Evolutionary conservation across 306 rosid species (phyloP).

Genomic region (Fagus crenata): DNA sequence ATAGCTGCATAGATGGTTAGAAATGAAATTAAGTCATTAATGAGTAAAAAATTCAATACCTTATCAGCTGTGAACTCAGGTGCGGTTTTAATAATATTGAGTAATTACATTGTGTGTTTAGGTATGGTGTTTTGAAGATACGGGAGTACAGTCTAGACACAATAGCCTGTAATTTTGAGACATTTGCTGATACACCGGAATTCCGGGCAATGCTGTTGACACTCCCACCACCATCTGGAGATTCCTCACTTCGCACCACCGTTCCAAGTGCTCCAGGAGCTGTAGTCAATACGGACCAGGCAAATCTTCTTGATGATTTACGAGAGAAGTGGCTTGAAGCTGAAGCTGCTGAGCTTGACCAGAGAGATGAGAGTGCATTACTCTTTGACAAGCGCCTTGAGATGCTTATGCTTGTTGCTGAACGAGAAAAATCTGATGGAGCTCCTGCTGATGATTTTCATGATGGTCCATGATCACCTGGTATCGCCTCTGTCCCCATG

Average conservation of each 20-base stretch:
- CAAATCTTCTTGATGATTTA: slow-evolving; percentile 85
- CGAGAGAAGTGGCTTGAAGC: slow-evolving; percentile 98
- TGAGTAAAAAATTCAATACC: neutral
- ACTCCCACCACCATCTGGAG: slow-evolving; percentile 94
- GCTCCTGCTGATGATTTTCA: slow-evolving; percentile 29
- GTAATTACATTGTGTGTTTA: slow-evolving; percentile 30
- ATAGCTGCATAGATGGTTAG: neutral
- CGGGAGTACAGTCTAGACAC: slow-evolving; percentile 85
- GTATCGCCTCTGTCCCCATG: slow-evolving; percentile 20
- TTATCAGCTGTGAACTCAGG: neutral
- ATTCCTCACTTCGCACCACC: slow-evolving; percentile 84
- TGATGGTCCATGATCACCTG: slow-evolving; percentile 22
- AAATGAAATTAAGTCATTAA: neutral
- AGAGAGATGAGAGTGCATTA: slow-evolving; percentile 93
- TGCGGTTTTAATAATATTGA: slow-evolving; percentile 17
- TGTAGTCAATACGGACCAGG: slow-evolving; percentile 58
- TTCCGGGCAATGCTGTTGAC: slow-evolving; percentile 82
- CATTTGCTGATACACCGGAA: slow-evolving; percentile 75
- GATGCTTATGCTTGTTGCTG: slow-evolving; percentile 82
- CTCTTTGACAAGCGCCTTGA: slow-evolving; percentile 87
- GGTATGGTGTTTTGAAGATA: slow-evolving; percentile 87
- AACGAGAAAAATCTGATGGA: slow-evolving; percentile 61
- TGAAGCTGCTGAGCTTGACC: slow-evolving; percentile 93
- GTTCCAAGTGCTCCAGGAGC: slow-evolving; percentile 95
- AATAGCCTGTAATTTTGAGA: slow-evolving; percentile 82